Evolutionary conservation across 2,329 filamentous ascomycete genomes (phyloP).

Genomic region (Clonostachys solani): DNA sequence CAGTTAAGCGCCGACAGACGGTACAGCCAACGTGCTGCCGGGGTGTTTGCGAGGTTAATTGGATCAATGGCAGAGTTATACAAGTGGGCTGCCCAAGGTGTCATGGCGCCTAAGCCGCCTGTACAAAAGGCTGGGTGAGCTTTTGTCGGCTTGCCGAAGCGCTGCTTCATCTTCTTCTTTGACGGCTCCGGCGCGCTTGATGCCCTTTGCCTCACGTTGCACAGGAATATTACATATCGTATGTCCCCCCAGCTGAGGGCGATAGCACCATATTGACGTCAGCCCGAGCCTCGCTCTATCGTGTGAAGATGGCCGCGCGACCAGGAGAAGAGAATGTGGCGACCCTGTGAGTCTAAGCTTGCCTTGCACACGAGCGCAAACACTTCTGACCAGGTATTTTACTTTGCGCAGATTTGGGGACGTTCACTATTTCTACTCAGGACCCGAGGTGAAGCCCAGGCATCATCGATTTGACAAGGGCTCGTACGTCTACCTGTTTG

Average conservation of each 20-base stretch:
- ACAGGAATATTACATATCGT: too few species aligned
- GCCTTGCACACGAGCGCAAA: neutral
- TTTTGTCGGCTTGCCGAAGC: neutral
- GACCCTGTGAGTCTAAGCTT: constrained; percentile 36
- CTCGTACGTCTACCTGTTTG: constrained; percentile 77
- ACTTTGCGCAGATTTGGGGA: constrained; percentile 62
- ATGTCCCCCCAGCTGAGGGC: too few species aligned
- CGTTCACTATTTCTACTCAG: constrained; percentile 73
- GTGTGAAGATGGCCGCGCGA: constrained; percentile 35
- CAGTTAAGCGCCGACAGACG: constrained; percentile 7
- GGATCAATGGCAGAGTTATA: too few species aligned
- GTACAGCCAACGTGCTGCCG: too few species aligned
- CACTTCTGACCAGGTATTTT: neutral
- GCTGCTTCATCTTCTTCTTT: neutral
- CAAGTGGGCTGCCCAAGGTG: too few species aligned
- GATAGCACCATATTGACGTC: too few species aligned
- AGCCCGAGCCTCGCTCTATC: too few species aligned
- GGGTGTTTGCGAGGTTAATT: too few species aligned
- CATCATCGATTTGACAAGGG: constrained; percentile 79
- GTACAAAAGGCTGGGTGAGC: too few species aligned
- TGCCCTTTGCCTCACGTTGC: too few species aligned
- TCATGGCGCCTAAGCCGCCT: too few species aligned
- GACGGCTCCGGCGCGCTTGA: neutral
- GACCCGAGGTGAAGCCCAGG: constrained; percentile 61
- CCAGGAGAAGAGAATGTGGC: constrained; percentile 46